Conservation (phyloP, 2,329 filamentous ascomycete species). For the Saccharata proteae region DNA sequence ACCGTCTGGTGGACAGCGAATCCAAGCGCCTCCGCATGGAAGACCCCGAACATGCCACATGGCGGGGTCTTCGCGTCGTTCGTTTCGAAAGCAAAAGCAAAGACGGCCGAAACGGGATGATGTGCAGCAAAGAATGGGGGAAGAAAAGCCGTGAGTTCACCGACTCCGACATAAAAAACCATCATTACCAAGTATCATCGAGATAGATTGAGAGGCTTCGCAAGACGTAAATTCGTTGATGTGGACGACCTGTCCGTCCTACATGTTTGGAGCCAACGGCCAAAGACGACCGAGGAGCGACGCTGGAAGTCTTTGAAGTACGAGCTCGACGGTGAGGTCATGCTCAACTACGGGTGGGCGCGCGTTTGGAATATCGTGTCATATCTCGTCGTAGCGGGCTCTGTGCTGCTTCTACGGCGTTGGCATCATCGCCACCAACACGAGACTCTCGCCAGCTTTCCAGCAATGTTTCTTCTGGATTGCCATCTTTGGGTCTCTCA, state of each 20-base stretch:
- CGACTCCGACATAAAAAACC: conserved; percentile 1
- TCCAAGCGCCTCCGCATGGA: conserved; percentile 1
- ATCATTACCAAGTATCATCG: conserved; percentile 1
- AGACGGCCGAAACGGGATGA: not conserved
- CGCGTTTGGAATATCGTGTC: not conserved
- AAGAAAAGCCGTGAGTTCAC: not conserved
- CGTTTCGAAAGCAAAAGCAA: not conserved
- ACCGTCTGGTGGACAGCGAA: not conserved
- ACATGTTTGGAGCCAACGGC: not conserved
- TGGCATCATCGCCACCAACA: conserved; percentile 5
- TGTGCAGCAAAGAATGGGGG: conserved; percentile 4
- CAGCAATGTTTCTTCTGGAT: conserved; percentile 5
- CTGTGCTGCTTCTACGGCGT: conserved; percentile 5
- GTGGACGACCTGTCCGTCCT: not conserved
- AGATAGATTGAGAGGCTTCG: not conserved
- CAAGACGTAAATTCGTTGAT: no score
- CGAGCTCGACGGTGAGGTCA: not conserved
- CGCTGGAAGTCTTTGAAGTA: not conserved
- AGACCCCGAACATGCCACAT: conserved; percentile 1
- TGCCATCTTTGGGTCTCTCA: conserved; percentile 4
- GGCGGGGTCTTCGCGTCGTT: not conserved
- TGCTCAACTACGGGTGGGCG: not conserved
- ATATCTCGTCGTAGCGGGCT: not conserved
- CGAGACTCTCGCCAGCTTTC: conserved; percentile 1
- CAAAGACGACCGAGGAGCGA: not conserved